Base-by-base conservation (phyloP, 2,329 filamentous ascomycete species). In the Verticillium zaregamsianum region DNA sequence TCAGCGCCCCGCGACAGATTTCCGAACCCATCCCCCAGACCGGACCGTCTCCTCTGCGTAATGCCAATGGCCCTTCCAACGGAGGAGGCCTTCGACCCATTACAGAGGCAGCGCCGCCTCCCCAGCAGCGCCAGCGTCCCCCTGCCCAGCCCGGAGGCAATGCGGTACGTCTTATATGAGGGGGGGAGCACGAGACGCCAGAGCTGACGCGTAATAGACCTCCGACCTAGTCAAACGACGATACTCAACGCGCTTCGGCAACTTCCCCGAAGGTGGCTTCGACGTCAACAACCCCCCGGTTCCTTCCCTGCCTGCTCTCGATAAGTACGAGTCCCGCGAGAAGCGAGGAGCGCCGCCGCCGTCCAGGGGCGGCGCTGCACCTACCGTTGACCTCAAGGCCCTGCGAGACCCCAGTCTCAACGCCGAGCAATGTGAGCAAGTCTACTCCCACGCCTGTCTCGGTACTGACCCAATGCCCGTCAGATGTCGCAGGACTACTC, bases 191-290 rank as follows among this genome's bases (percentile, higher is more conserved):
- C 20, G 12, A 35, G 33, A 35, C 14, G n/a, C 7, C 33, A 14
- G 45, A 66, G 66, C 68, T 74, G 59, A 74, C 61, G 31, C 25
- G 58, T 28, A 52, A 4, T 74, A 87, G 85, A 89, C 86, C 1
- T 86, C 86, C 28, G 94, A 99, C 74, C 82, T 98, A 60, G 93
- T 99, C 63, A 98, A 98, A 79, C 86, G 93, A 68, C 84, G 95
- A 68, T 99, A 98, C 77, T 98, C 95, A 45, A 93, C 93, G 52
- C 89, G 94, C 64, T 96, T 97, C 75, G 94, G 93, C 69, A 88
- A 91, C 66, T 76, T 89, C 1, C 90, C 90, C 1, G 79, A 86
- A 63, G 88, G 91, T 69, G 32, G 45, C 58, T 90, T 87, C 72
- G 85, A 89, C 68, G 80, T 83, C 67, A 86, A 84, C 61, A 86